Base-by-base conservation (phyloP, 1,284 basidiomycete species). In the Rhodofomes roseus region DNA sequence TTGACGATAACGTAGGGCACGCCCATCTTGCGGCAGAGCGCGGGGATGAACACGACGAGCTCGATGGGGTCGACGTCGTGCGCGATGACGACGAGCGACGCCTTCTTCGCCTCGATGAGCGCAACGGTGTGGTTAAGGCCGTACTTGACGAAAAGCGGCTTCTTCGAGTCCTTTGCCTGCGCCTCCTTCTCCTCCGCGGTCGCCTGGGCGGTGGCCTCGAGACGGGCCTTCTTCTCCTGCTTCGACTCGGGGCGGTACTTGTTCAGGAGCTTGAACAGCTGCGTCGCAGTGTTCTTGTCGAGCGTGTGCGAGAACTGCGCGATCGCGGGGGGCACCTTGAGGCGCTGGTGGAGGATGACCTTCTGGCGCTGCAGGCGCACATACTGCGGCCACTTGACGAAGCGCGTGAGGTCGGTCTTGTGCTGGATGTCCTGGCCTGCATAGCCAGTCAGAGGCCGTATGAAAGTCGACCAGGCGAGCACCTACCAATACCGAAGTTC, bases 361-460 rank as follows among this genome's bases (percentile, higher is more conserved):
- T 96, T 97, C 80, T 98, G 96, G 77, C 96, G 90, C 78, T 99
- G 96, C 63, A 98, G 91, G 74, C 95, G 94, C 69, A 99, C 89
- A 74, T 99, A 99, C 81, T 96, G 95, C 68, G 96, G 96, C 96
- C 96, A 99, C 81, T 98, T 98, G 80, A 98, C 94, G 81, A 98
- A 98, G 76, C 96, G 94, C 65, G 94, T 97, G 67, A 98, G 80
- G 80, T 99, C 96, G 62, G 85, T 86, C 76, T 86, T 85, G 71
- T 91, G 96, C 72, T 91, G 93, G 72, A 98, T 87, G 79, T 97
- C 93, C 81, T 96, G 94, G 73, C 96, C 95, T 96, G 64, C 3
- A 60, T 9, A 40, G 36, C 11, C 40, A 53, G 39, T 51, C 39
- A 6, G 18, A 36, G 37, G 23, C 25, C 34, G 27, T 50, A 51